Base-by-base conservation (phyloP, 164 flowering plant genomes). In the Berberis thunbergii region DNA sequence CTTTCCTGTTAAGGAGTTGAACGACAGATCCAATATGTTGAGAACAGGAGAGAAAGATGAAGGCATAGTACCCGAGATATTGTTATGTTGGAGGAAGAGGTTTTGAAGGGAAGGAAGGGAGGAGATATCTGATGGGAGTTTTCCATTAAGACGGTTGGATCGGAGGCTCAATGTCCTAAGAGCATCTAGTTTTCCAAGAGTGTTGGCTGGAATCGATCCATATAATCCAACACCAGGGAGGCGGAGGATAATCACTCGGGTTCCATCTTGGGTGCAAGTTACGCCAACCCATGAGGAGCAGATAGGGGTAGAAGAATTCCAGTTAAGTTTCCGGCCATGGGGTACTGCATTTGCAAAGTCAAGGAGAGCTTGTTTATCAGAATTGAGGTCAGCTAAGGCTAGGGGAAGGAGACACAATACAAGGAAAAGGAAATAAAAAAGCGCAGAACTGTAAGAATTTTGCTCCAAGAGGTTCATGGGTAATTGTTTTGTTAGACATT, bases 51-150 rank as follows among this genome's bases (percentile, higher is more conserved):
- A 81, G 10, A 88, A 63, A 41, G 75, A 66, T 13, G 78, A 49
- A 26, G 96, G 97, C 64, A 94, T 66, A 26, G 69, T 64, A 42
- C 98, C 97, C 8, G 97, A 86, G 44, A 94, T 78, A 71, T 80
- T 80, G 74, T 94, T 94, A 52, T 76, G 76, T 67, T 94, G 96
- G 58, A 94, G 88, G 72, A 67, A 83, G 44, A 88, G 69, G 62
- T 71, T 54, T 4, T 65, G 82, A 64, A 94, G 91, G 41, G 86
- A 83, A 67, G 93, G 84, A 58, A 91, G 86, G 54, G 91, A 73
- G 61, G 81, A 43, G 26, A 94, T 55, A 65, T 91, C 98, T 41
- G 82, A 73, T 40, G 98, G 97, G 69, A 94, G 84, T 69, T 56
- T 67, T 6, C 96, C 96, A 59, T 41, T 65, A 48, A 94, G 89